These are phyloP conservation scores for Coriaria nepalensis DNA, from an alignment of 306 rosid species.

Conservation along the genomic window DNA sequence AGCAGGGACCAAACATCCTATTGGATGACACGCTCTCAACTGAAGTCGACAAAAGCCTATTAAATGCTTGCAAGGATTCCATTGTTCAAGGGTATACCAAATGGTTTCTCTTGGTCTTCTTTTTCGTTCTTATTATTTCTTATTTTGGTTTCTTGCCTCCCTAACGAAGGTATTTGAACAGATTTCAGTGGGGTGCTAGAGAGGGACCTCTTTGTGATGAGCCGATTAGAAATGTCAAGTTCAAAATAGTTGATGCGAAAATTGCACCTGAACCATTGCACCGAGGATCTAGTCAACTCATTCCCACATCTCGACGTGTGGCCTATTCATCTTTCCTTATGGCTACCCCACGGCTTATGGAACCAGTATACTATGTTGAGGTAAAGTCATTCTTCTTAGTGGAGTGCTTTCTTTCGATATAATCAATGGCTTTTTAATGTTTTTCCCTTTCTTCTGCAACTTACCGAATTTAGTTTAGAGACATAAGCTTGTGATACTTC, in stretches of 20 bases:
- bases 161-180: conserved; percentile 21
- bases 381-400: conserved; percentile 22
- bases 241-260: conserved; percentile 97
- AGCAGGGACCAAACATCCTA: conserved; percentile 92
- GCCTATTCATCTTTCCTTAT: conserved; percentile 92
- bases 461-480: too few species aligned
- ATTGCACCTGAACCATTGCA: conserved; percentile 87
- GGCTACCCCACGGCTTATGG: conserved; percentile 99
- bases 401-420: too few species aligned
- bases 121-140: background rate
- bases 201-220: conserved; percentile 99
- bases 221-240: conserved; percentile 91
- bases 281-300: conserved; percentile 89
- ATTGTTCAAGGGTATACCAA: conserved; percentile 84
- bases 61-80: conserved; percentile 86
- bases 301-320: conserved; percentile 83
- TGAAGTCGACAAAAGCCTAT: conserved; percentile 81
- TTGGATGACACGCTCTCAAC: conserved; percentile 88
- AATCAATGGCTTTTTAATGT: too few species aligned
- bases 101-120: conserved; percentile 3
- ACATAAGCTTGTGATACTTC: too few species aligned
- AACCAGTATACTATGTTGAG: conserved; percentile 92
- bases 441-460: too few species aligned
- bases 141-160: conserved; percentile 7
- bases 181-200: conserved; percentile 99